Evolutionary conservation across 225 moss, liverwort and hornwort genomes (phyloP), one percentile per base, ranked within the genome.

Genomic region (Anthoceros angustus): DNA sequence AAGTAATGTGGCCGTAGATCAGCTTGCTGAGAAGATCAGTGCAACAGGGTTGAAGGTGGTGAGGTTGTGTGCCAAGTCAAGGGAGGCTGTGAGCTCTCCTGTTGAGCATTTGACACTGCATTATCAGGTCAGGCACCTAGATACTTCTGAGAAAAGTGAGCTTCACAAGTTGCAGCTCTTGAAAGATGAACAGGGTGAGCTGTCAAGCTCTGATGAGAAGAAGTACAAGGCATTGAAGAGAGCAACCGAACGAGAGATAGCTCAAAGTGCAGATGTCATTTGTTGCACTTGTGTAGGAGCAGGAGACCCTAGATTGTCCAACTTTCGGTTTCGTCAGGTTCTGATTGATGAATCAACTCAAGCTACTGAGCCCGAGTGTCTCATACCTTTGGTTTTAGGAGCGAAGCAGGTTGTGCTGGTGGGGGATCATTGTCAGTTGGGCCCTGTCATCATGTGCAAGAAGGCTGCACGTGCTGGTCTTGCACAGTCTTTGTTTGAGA

Each of bases 361-460:
- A 79, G 95, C 95, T 65, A 98, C 95, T 41, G 94, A 95, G 75
- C 90, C 94, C 40, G 94, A 95, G 74, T 95, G 94, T 72, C 74
- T 85, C 64, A 98, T 98, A 72, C 89, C 95, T 25, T 77, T 98
- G 66, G 91, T 98, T 9, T 85, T 98, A 66, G 95, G 95, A 73
- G 92, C 88, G 45, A 98, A 98, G 77, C 95, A 98, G 84, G 86
- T 91, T 70, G 86, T 92, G 69, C 71, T 98, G 62, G 95, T 98
- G 41, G 95, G 95, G 75, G 95, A 98, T 74, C 95, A 98, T 63
- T 98, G 95, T 69, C 95, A 98, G 78, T 71, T 98, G 12, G 95
- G 95, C 21, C 95, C 95, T 69, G 95, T 98, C 25, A 98, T 98
- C 32, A 98, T 98, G 95, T 98, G 95, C 82, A 98, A 98, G 84